Percentiles rank a stretch among this genome's conserved stretches.
Conservation (phyloP, 192 early-diverging fungal species). For the Gamsiella multidivaricata region DNA sequence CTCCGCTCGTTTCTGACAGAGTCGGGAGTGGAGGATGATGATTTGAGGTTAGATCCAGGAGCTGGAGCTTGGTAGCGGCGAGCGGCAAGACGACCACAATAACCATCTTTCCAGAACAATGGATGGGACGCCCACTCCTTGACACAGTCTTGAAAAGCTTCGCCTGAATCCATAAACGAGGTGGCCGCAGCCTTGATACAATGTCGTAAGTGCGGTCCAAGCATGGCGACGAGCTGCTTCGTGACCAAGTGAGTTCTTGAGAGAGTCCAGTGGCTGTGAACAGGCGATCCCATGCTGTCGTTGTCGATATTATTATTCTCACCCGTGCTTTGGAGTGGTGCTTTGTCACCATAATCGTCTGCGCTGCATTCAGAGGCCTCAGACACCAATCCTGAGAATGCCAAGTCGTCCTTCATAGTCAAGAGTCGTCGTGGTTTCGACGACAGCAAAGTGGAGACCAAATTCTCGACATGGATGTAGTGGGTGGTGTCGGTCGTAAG, state of each 20-base stretch:
- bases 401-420: constrained; percentile 44
- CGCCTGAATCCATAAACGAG: constrained; percentile 4
- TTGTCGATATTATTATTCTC: neutral
- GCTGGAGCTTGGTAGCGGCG: constrained; percentile 28
- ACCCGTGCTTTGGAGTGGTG: neutral
- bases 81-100: constrained; percentile 39
- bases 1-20: constrained; percentile 2
- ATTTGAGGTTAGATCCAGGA: neutral
- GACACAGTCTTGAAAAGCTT: constrained; percentile 35
- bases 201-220: constrained; percentile 41
- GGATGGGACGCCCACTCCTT: constrained; percentile 30
- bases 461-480: constrained; percentile 43
- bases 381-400: constrained; percentile 26
- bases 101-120: constrained; percentile 47
- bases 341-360: constrained; percentile 35
- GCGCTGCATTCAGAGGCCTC: constrained; percentile 47
- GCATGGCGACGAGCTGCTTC: constrained; percentile 31
- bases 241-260: constrained; percentile 42
- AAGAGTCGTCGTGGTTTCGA: constrained; percentile 30
- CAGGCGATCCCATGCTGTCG: neutral
- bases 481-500: constrained; percentile 49
- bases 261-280: constrained; percentile 38
- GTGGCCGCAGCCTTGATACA: constrained; percentile 10
- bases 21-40: neutral
- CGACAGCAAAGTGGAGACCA: constrained; percentile 31